phyloP scores from a whole-genome alignment of 345 rosid genomes.

The Moricandia arvensis region DNA sequence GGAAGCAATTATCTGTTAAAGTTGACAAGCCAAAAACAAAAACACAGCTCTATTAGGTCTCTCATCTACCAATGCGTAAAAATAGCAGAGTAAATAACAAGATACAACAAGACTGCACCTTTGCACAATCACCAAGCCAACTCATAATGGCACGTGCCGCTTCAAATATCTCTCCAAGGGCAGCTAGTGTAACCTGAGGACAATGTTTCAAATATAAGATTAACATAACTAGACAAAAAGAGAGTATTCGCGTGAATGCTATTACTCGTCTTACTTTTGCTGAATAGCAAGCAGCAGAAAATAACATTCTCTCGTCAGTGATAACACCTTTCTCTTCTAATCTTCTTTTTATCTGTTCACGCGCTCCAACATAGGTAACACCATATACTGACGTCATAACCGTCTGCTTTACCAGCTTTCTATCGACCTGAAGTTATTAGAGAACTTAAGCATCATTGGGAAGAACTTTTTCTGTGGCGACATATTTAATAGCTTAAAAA shows the following conservation, averaged over 20 bases:
- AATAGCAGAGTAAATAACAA: not conserved
- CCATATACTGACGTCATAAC: conserved; percentile 99
- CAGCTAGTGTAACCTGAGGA: conserved; percentile 75
- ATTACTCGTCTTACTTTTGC: conserved; percentile 66
- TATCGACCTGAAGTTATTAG: conserved; percentile 71
- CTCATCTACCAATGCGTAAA: not conserved
- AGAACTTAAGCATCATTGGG: conserved; percentile 18
- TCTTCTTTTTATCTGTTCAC: conserved; percentile 91
- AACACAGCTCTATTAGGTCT: not conserved
- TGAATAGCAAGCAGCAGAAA: conserved; percentile 82
- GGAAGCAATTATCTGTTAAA: conserved; percentile 66
- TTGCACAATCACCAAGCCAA: conserved; percentile 97
- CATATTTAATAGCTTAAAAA: not conserved
- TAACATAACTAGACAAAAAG: not conserved
- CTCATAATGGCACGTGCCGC: conserved; percentile 94
- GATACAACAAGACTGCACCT: conserved; percentile 41
- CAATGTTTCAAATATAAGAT: not conserved
- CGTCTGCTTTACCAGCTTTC: conserved; percentile 93
- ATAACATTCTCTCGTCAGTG: conserved; percentile 73
- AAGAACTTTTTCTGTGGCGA: not conserved
- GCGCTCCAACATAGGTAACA: conserved; percentile 94
- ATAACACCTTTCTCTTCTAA: conserved; percentile 84
- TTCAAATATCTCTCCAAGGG: conserved; percentile 87
- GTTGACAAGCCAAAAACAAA: conserved; percentile 3
- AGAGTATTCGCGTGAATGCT: not conserved